Evolutionary conservation across 345 rosid species (phyloP).

Genomic region (Brassica carinata): DNA sequence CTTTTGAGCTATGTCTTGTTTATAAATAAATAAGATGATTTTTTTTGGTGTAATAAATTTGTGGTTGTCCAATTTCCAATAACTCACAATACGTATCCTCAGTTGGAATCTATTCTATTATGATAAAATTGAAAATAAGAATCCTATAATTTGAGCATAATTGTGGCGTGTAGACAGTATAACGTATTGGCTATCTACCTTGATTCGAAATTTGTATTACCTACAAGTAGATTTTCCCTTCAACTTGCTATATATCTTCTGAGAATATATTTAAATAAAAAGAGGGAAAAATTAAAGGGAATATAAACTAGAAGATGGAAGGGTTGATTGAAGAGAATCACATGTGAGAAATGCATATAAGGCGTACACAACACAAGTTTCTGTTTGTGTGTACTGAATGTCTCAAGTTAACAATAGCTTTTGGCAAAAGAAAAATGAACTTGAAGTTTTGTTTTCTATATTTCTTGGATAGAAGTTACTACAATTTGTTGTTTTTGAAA

Average conservation of each 20-base stretch:
- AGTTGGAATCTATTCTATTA: background rate
- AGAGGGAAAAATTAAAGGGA: background rate
- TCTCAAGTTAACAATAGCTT: slow-evolving; percentile 8
- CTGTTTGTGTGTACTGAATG: slow-evolving; percentile 22
- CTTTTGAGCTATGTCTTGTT: background rate
- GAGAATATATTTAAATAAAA: background rate
- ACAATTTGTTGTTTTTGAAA: background rate
- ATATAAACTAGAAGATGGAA: background rate
- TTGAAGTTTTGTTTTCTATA: slow-evolving; percentile 22
- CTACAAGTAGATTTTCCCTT: background rate
- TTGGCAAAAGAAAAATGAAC: background rate
- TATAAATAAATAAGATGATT: background rate
- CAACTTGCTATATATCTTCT: slow-evolving; percentile 20
- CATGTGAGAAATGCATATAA: background rate
- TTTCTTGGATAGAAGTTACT: slow-evolving; percentile 1
- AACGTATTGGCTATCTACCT: slow-evolving; percentile 23
- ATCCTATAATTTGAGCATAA: slow-evolving; percentile 18
- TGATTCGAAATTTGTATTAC: slow-evolving; percentile 26
- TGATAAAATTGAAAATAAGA: slow-evolving; percentile 2
- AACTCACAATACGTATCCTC: slow-evolving; percentile 16
- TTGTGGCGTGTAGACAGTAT: slow-evolving; percentile 19
- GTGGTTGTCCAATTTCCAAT: slow-evolving; percentile 32
- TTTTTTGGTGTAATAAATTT: too few relatives aligned
- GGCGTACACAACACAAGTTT: slow-evolving; percentile 19
- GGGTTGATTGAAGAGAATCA: slow-evolving; percentile 8